Evolutionary conservation across 2,329 filamentous ascomycete species (phyloP).

Genomic region (Sarocladium brachiariae): DNA sequence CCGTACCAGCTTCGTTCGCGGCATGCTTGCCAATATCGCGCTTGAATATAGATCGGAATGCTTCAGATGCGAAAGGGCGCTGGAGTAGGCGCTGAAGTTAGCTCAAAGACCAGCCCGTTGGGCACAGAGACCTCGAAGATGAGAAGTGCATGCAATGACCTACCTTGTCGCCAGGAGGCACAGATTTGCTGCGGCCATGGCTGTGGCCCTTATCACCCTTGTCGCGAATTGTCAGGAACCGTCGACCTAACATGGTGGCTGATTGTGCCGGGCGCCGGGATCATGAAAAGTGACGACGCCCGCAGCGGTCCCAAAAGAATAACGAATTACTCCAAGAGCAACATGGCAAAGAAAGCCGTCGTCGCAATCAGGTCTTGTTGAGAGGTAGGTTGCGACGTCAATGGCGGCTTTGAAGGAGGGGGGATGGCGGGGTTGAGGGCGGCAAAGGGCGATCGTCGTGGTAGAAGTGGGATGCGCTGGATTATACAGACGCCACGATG

Average conservation of each 20-base stretch:
- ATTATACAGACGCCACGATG: too few relatives aligned
- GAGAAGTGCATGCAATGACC: neutral
- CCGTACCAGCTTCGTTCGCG: neutral
- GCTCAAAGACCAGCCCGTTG: neutral
- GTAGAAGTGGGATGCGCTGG: neutral
- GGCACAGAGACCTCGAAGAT: neutral
- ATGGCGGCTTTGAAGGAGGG: neutral
- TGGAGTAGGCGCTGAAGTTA: neutral
- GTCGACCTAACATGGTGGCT: neutral
- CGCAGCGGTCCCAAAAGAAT: neutral
- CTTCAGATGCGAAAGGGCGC: conserved; percentile 7
- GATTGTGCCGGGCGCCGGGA: neutral
- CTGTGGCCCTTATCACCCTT: neutral
- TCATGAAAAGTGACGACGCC: neutral
- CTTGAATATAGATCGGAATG: conserved; percentile 5
- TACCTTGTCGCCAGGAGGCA: neutral
- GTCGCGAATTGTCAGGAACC: conserved; percentile 7
- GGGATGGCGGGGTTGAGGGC: conserved; percentile 4
- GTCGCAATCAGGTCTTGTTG: neutral
- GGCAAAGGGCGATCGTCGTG: neutral
- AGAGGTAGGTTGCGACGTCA: neutral
- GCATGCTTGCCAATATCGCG: conserved; percentile 5
- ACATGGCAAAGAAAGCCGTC: neutral
- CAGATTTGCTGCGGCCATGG: conserved; percentile 1
- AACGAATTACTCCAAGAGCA: neutral